Conservation (phyloP, 106 monocot species). For the Dioscorea alata region DNA sequence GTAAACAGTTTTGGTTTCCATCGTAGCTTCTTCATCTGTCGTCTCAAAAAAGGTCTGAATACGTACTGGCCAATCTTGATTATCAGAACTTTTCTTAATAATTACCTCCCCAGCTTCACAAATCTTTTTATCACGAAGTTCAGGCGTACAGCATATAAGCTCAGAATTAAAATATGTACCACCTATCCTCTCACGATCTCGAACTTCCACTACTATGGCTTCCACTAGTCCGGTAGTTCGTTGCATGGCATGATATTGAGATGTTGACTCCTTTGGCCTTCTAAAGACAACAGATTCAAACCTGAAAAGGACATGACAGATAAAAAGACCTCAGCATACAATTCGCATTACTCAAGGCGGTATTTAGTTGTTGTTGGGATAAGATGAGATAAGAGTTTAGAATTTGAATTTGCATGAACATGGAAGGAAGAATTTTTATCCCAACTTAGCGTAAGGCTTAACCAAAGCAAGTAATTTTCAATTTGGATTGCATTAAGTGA, state of each 20-base stretch:
- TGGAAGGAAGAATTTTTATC: too few species aligned
- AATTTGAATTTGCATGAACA: too few species aligned
- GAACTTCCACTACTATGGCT: constrained; percentile 92
- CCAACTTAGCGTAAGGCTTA: too few species aligned
- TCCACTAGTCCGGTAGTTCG: constrained; percentile 86
- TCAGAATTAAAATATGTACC: constrained; percentile 74
- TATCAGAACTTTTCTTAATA: constrained; percentile 64
- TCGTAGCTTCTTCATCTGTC: constrained; percentile 51
- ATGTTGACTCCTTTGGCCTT: constrained; percentile 73
- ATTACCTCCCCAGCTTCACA: constrained; percentile 89
- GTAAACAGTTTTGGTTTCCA: constrained; percentile 41
- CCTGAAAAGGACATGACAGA: constrained; percentile 25
- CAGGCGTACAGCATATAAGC: constrained; percentile 66
- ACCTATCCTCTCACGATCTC: constrained; percentile 82
- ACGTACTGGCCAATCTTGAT: constrained; percentile 69
- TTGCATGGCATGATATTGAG: constrained; percentile 68
- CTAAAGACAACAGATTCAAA: constrained; percentile 79
- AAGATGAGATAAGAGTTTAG: too few species aligned
- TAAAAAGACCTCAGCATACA: neutral
- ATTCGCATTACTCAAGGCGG: too few species aligned
- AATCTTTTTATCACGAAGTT: constrained; percentile 31
- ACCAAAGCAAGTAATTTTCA: too few species aligned
- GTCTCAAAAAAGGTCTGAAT: constrained; percentile 90
- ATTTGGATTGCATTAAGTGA: too few species aligned
- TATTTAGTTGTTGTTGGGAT: too few species aligned